These are phyloP conservation scores for Emericellopsis cladophorae DNA, from an alignment of 2,329 filamentous ascomycete species.

Conservation along the genomic window DNA sequence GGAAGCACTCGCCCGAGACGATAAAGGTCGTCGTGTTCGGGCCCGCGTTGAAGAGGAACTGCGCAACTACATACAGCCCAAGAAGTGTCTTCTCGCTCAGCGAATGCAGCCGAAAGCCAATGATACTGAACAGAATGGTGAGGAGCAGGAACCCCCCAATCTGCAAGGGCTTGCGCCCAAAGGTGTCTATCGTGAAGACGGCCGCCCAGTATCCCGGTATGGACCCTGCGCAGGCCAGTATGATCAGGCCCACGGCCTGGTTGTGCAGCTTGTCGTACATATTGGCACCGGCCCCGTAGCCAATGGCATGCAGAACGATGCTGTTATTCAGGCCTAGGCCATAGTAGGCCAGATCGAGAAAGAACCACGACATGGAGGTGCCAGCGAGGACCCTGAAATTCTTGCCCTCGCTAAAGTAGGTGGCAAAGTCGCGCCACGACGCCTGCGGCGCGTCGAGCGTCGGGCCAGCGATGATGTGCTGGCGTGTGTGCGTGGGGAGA, in stretches of 20 bases:
- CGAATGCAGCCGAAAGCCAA: slow-evolving; percentile 45
- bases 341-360: slow-evolving; percentile 59
- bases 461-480: slow-evolving; percentile 20
- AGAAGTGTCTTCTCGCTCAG: slow-evolving; percentile 37
- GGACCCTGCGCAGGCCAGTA: slow-evolving; percentile 63
- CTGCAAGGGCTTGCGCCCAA: slow-evolving; percentile 70
- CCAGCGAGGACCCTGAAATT: slow-evolving; percentile 61
- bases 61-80: slow-evolving; percentile 48
- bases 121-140: slow-evolving; percentile 47
- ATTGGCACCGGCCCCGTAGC: slow-evolving; percentile 49
- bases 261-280: slow-evolving; percentile 60
- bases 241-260: slow-evolving; percentile 64
- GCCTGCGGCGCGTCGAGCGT: slow-evolving; percentile 53
- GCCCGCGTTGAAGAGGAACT: slow-evolving; percentile 56
- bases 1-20: slow-evolving; percentile 51
- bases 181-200: slow-evolving; percentile 57
- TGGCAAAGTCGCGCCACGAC: slow-evolving; percentile 53
- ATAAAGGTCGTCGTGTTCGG: slow-evolving; percentile 57
- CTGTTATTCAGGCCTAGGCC: slow-evolving; percentile 65
- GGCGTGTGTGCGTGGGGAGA: slow-evolving; percentile 4
- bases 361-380: slow-evolving; percentile 73
- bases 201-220: slow-evolving; percentile 74
- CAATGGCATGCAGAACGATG: slow-evolving; percentile 59
- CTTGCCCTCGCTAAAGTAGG: slow-evolving; percentile 57
- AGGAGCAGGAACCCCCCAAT: slow-evolving; percentile 47